Conservation (phyloP, 1,139 yeast species). For the Saccharomyces hybrid region DNA sequence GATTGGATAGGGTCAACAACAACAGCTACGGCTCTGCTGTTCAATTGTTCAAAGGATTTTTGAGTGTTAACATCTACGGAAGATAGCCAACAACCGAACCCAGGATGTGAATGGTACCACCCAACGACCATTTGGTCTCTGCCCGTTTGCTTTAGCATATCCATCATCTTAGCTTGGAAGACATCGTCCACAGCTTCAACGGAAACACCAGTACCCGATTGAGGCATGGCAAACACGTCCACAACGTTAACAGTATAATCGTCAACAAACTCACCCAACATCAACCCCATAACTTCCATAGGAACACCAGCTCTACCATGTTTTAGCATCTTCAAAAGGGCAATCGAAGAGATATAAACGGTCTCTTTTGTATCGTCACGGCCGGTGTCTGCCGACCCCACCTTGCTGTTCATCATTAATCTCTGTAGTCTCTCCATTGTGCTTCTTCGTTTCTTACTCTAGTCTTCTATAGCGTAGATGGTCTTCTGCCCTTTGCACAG, state of each 20-base stretch:
- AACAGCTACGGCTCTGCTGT: conserved; percentile 92
- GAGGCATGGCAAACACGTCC: conserved; percentile 99
- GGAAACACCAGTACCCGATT: conserved; percentile 95
- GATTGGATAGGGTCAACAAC: conserved; percentile 97
- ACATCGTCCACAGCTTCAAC: conserved; percentile 99
- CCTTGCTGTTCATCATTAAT: conserved; percentile 50
- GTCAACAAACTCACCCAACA: conserved; percentile 97
- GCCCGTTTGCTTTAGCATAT: conserved; percentile 96
- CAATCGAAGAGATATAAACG: conserved; percentile 90
- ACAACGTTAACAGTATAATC: conserved; percentile 95
- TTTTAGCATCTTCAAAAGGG: conserved; percentile 89
- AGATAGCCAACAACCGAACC: conserved; percentile 98
- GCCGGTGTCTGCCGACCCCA: conserved; percentile 52
- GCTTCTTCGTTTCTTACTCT: background rate
- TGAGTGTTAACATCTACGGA: conserved; percentile 96
- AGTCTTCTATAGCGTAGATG: too few relatives aligned
- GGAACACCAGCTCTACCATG: conserved; percentile 99
- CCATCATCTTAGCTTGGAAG: conserved; percentile 99
- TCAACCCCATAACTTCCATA: conserved; percentile 99
- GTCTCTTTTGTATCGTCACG: conserved; percentile 95
- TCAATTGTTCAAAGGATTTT: conserved; percentile 92
- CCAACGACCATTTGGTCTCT: conserved; percentile 98
- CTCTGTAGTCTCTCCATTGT: conserved; percentile 70
- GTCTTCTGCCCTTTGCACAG: background rate
- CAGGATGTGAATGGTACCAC: conserved; percentile 99